These are phyloP conservation scores for Daldinia concentrica DNA, from an alignment of 495 filamentous ascomycete genomes.

Conservation along the genomic window DNA sequence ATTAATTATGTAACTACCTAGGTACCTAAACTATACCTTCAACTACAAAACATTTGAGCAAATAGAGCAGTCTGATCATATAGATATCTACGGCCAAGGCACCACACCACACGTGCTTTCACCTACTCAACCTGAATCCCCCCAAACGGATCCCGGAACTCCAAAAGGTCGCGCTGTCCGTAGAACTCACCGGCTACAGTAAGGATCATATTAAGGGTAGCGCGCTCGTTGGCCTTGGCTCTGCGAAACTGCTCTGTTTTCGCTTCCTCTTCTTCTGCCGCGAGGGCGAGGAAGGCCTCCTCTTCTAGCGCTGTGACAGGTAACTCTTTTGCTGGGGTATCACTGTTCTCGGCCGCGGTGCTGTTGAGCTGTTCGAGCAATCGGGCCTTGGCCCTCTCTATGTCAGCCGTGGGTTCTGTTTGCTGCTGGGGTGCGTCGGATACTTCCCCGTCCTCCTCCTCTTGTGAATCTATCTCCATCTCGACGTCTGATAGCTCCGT, in stretches of 20 bases:
- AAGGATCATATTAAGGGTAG: constrained; percentile 89
- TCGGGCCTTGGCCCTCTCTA: constrained; percentile 68
- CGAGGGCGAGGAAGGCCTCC: constrained; percentile 38
- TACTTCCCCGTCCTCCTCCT: constrained; percentile 53
- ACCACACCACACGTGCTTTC: not conserved
- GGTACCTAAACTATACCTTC: not conserved
- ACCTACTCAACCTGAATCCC: constrained; percentile 43
- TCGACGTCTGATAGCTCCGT: constrained; percentile 47
- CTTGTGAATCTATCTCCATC: constrained; percentile 50
- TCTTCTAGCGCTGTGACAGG: constrained; percentile 29
- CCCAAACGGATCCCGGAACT: constrained; percentile 67
- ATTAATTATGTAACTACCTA: not conserved
- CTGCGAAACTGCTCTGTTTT: constrained; percentile 27
- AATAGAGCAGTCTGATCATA: constrained; percentile 4
- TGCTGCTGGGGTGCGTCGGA: constrained; percentile 45
- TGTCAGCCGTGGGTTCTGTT: constrained; percentile 50
- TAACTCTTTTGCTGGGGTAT: constrained; percentile 12
- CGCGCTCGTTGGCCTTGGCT: constrained; percentile 57
- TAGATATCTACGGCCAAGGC: not conserved
- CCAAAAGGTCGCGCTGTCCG: constrained; percentile 87
- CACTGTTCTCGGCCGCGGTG: constrained; percentile 12
- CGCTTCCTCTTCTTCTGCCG: constrained; percentile 26
- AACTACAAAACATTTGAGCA: not conserved
- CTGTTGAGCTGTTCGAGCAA: constrained; percentile 60
- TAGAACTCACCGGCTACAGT: constrained; percentile 89